A percentile compares a stretch with the other conserved stretches of the same genome.
Evolutionary conservation across 768 basidiomycete genomes (phyloP).

Genomic region (Rhodosporidiobolus sp.): DNA sequence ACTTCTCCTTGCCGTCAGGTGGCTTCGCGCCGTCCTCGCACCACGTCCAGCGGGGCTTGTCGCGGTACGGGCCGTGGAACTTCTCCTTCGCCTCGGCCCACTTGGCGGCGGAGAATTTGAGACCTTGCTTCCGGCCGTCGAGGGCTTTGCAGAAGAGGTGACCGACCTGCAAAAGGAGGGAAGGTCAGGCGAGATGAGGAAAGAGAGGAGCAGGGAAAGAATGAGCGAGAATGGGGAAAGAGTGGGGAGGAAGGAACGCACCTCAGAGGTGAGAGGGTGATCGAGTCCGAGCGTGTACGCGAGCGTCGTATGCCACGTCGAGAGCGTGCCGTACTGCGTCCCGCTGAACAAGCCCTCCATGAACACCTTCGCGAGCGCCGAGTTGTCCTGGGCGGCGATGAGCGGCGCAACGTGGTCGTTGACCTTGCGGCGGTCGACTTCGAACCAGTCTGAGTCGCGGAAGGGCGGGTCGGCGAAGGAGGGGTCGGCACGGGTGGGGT

Average conservation of each 20-base stretch:
- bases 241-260: not conserved
- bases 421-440: constrained; percentile 8
- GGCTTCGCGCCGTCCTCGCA: constrained; percentile 1
- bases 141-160: constrained; percentile 34
- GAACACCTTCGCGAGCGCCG: not conserved
- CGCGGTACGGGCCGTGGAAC: not conserved
- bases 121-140: constrained; percentile 36
- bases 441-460: constrained; percentile 30
- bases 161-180: not conserved
- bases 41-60: constrained; percentile 9
- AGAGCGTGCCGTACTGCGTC: constrained; percentile 12
- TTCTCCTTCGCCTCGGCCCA: constrained; percentile 8
- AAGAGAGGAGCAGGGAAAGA: too few species aligned
- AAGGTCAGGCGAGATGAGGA: not conserved
- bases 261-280: constrained; percentile 15
- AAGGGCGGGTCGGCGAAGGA: constrained; percentile 33
- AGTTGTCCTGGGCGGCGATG: not conserved
- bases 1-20: not conserved
- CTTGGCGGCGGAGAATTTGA: constrained; percentile 11
- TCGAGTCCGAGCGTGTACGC: constrained; percentile 20
- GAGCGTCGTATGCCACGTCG: constrained; percentile 16
- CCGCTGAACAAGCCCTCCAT: constrained; percentile 9
- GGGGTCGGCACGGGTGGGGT: not conserved
- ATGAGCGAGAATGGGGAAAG: too few species aligned
- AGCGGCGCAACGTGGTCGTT: constrained; percentile 3